phyloP scores from a whole-genome alignment of 148 eudicot species.

The Chenopodium suecicum region DNA sequence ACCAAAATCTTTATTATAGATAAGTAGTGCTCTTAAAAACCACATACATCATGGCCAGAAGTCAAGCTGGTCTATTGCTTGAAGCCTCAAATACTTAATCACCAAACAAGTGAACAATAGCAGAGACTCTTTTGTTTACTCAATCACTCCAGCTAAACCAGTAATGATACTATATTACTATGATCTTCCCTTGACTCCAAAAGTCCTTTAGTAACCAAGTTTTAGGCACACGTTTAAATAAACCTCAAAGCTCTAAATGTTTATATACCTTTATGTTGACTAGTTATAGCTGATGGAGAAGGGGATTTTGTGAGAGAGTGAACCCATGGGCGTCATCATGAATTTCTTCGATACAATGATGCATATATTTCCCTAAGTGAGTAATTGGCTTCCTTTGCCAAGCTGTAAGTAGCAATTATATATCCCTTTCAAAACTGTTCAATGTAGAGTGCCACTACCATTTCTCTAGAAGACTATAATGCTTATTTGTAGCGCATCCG shows the following conservation, averaged over 20 bases:
- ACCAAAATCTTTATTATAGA: background rate
- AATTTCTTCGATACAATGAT: background rate
- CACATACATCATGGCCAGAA: background rate
- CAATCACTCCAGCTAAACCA: background rate
- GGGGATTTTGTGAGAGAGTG: background rate
- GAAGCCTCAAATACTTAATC: background rate
- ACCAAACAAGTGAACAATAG: background rate
- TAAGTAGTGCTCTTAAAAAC: background rate
- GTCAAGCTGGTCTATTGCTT: background rate
- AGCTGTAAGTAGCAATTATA: background rate
- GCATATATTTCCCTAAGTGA: background rate
- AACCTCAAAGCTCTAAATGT: background rate
- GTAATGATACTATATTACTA: slow-evolving; percentile 1
- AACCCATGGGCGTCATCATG: background rate
- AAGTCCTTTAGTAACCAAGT: background rate
- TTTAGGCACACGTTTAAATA: background rate
- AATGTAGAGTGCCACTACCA: no score
- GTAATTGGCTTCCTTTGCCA: background rate
- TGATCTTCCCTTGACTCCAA: no score
- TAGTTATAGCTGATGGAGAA: background rate
- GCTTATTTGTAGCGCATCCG: no score
- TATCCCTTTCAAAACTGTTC: background rate
- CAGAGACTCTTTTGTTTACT: background rate
- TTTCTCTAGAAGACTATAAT: no score
- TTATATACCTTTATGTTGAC: background rate